Conservation (phyloP, 2,329 filamentous ascomycete genomes). For the Lasiodiplodia hormozganensis region DNA sequence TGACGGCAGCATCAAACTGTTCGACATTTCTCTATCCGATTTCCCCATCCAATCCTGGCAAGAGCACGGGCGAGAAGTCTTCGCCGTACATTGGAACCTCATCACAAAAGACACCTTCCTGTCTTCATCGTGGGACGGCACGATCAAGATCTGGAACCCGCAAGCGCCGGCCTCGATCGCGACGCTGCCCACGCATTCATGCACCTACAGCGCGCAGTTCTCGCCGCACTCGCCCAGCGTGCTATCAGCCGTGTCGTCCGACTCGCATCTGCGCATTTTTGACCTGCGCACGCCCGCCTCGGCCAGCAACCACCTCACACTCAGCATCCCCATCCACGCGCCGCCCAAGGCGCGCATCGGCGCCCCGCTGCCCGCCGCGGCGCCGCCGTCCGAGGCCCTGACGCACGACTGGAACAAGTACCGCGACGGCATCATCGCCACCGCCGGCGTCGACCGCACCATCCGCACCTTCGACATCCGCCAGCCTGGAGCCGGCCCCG, state of each 20-base stretch:
- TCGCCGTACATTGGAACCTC: conserved; percentile 91
- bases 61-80: conserved; percentile 92
- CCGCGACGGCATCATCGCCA: conserved; percentile 80
- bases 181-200: conserved; percentile 89
- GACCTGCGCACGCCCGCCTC: conserved; percentile 87
- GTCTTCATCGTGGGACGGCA: conserved; percentile 94
- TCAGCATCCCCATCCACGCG: conserved; percentile 83
- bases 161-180: conserved; percentile 74
- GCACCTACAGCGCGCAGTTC: conserved; percentile 93
- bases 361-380: conserved; percentile 46
- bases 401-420: conserved; percentile 99
- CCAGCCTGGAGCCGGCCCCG: conserved; percentile 73
- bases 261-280: conserved; percentile 88
- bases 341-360: conserved; percentile 61
- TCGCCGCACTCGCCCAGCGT: conserved; percentile 86
- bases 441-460: conserved; percentile 84
- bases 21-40: conserved; percentile 79
- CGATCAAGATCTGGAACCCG: conserved; percentile 94
- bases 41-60: conserved; percentile 93
- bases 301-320: conserved; percentile 84
- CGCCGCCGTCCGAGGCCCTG: conserved; percentile 79
- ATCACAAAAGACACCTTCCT: conserved; percentile 89
- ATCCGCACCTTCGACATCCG: conserved; percentile 92
- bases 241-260: conserved; percentile 85
- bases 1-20: conserved; percentile 93